A percentile compares a stretch with the other conserved stretches of the same genome.
These are phyloP conservation scores for Aspergillaceae sp. DNA, from an alignment of 2,329 filamentous ascomycete genomes.

Conservation along the genomic window DNA sequence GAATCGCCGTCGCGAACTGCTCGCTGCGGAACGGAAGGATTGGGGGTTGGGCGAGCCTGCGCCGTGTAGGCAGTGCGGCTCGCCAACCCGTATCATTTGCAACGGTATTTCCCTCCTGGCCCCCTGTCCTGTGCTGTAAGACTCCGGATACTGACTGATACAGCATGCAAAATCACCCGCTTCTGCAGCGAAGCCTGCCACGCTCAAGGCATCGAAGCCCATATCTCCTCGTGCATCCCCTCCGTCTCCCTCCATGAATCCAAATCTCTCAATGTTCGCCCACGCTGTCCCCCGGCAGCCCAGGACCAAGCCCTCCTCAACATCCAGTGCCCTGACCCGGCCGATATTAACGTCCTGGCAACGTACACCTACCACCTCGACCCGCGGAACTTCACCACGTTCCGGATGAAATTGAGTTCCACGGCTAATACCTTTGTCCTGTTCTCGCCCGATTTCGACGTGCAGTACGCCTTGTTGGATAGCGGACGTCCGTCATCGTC, in stretches of 20 bases:
- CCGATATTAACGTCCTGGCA: conserved; percentile 13
- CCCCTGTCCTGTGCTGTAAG: neutral
- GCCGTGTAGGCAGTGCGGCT: conserved; percentile 14
- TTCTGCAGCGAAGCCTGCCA: conserved; percentile 22
- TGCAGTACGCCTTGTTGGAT: conserved; percentile 16
- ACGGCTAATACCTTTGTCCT: conserved; percentile 21
- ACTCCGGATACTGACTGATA: neutral
- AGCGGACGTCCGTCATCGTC: neutral
- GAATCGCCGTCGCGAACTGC: conserved; percentile 16
- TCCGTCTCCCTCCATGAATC: conserved; percentile 23
- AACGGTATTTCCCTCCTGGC: conserved; percentile 13
- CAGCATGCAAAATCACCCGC: conserved; percentile 22
- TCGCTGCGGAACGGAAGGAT: conserved; percentile 17
- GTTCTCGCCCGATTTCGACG: conserved; percentile 20
- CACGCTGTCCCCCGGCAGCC: conserved; percentile 15
- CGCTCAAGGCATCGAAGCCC: conserved; percentile 7
- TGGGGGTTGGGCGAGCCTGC: conserved; percentile 19
- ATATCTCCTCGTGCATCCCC: conserved; percentile 18
- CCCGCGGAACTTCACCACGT: conserved; percentile 24
- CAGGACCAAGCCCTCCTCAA: conserved; percentile 20
- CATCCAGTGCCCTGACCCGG: conserved; percentile 10
- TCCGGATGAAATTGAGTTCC: conserved; percentile 23
- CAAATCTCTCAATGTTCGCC: conserved; percentile 21
- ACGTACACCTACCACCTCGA: conserved; percentile 23
- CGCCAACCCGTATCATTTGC: conserved; percentile 16